Conservation (phyloP, 108 stramenopile species). For the Nitzschia sp. region DNA sequence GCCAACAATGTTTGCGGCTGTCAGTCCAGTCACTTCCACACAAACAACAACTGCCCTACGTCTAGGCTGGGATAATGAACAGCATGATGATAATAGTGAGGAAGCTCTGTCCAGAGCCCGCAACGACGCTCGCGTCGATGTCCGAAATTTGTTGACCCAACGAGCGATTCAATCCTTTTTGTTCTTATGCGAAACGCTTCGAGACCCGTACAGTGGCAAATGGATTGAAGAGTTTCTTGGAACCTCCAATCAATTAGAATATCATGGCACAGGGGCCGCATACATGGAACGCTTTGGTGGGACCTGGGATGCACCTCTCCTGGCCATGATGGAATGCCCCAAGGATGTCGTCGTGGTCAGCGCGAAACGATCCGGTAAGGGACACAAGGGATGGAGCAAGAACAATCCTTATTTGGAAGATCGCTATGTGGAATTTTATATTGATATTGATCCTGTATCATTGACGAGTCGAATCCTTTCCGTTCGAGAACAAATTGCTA, state of each 20-base stretch:
- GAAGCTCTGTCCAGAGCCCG: conserved; percentile 4
- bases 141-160: conserved; percentile 67
- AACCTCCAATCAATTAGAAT: conserved; percentile 35
- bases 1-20: background rate
- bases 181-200: conserved; percentile 57
- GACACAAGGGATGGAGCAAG: conserved; percentile 61
- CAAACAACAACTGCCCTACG: background rate
- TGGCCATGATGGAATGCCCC: conserved; percentile 55
- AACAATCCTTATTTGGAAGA: conserved; percentile 63
- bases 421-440: conserved; percentile 64
- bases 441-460: conserved; percentile 57
- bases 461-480: conserved; percentile 55
- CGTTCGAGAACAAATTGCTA: conserved; percentile 59
- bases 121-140: conserved; percentile 29
- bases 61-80: background rate
- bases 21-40: background rate
- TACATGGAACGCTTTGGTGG: conserved; percentile 46
- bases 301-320: conserved; percentile 53
- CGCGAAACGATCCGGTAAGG: conserved; percentile 37
- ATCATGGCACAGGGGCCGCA: conserved; percentile 70
- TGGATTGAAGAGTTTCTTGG: conserved; percentile 47
- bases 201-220: conserved; percentile 72
- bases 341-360: conserved; percentile 47
- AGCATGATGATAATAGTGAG: background rate
- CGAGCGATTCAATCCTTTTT: conserved; percentile 72